Evolutionary conservation across 305 asterid genomes (phyloP).

Genomic region (Lippia alba): DNA sequence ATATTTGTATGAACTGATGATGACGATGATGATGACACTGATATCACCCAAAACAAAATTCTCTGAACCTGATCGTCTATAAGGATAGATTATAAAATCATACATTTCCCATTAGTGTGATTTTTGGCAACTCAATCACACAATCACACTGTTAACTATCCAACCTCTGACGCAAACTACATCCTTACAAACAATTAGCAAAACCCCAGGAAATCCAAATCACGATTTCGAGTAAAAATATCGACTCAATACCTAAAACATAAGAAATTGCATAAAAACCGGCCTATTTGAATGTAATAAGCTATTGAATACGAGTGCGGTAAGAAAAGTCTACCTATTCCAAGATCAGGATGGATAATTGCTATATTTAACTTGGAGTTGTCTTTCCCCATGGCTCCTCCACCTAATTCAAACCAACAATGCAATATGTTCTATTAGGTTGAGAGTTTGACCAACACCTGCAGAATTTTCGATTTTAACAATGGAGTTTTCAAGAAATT

Average conservation of each 20-base stretch:
- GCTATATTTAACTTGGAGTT: slow-evolving; percentile 69
- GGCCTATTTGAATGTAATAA: background rate
- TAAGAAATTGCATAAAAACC: background rate
- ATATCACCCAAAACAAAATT: slow-evolving; percentile 17
- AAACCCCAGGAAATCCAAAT: background rate
- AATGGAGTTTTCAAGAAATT: too few relatives aligned
- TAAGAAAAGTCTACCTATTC: slow-evolving; percentile 58
- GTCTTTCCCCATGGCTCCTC: slow-evolving; percentile 52
- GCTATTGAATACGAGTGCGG: background rate
- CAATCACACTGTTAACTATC: background rate
- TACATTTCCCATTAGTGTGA: background rate
- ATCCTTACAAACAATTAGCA: background rate
- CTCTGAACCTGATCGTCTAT: background rate
- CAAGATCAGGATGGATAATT: slow-evolving; percentile 92
- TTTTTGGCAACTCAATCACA: slow-evolving; percentile 10
- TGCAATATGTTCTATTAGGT: too few relatives aligned
- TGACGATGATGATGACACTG: background rate
- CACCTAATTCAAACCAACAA: slow-evolving; percentile 27
- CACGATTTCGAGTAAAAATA: background rate
- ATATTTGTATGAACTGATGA: background rate
- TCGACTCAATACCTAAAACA: background rate
- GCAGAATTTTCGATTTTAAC: too few relatives aligned
- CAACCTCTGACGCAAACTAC: slow-evolving; percentile 1
- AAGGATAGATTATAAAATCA: background rate
- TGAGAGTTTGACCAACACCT: too few relatives aligned